phyloP scores from a whole-genome alignment of 1,284 basidiomycete genomes.

The Cystobasidium sp. region DNA sequence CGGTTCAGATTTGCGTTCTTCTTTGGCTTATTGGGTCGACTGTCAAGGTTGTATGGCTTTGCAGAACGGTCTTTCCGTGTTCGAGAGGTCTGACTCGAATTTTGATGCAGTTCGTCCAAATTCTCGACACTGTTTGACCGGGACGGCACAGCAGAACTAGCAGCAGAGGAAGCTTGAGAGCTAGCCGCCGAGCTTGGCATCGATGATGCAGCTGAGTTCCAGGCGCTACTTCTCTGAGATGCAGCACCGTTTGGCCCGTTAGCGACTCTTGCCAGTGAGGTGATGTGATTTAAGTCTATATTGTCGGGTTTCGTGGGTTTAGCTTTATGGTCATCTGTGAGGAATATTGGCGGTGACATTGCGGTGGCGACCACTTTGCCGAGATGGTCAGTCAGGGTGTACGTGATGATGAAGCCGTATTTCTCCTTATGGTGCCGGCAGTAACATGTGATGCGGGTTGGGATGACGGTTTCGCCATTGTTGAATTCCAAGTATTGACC shows the following conservation, averaged over 20 bases:
- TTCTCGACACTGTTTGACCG: slow-evolving; percentile 42
- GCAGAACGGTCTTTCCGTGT: slow-evolving; percentile 23
- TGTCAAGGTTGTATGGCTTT: slow-evolving; percentile 55
- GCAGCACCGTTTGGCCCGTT: slow-evolving; percentile 26
- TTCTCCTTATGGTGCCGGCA: slow-evolving; percentile 99
- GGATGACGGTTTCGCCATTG: slow-evolving; percentile 82
- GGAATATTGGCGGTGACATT: slow-evolving; percentile 91
- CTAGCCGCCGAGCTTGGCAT: slow-evolving; percentile 41
- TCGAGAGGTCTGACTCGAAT: slow-evolving; percentile 9
- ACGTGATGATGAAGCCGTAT: slow-evolving; percentile 89
- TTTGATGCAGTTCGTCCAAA: slow-evolving; percentile 23
- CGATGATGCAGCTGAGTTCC: slow-evolving; percentile 29
- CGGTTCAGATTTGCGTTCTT: slow-evolving; percentile 39
- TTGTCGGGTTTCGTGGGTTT: slow-evolving; percentile 58
- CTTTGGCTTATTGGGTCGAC: slow-evolving; percentile 44
- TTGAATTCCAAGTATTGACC: slow-evolving; percentile 88
- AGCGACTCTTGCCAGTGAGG: slow-evolving; percentile 32
- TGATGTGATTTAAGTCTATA: slow-evolving; percentile 31
- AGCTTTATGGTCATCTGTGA: slow-evolving; percentile 98
- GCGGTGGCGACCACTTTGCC: slow-evolving; percentile 84
- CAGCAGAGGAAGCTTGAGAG: slow-evolving; percentile 32
- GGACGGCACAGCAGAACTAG: slow-evolving; percentile 35
- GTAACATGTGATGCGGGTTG: slow-evolving; percentile 96
- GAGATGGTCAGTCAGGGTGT: slow-evolving; percentile 79
- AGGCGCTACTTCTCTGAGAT: slow-evolving; percentile 30